These are phyloP conservation scores for Sclerotinia trifoliorum DNA, from an alignment of 2,329 filamentous ascomycete genomes.

Conservation along the genomic window DNA sequence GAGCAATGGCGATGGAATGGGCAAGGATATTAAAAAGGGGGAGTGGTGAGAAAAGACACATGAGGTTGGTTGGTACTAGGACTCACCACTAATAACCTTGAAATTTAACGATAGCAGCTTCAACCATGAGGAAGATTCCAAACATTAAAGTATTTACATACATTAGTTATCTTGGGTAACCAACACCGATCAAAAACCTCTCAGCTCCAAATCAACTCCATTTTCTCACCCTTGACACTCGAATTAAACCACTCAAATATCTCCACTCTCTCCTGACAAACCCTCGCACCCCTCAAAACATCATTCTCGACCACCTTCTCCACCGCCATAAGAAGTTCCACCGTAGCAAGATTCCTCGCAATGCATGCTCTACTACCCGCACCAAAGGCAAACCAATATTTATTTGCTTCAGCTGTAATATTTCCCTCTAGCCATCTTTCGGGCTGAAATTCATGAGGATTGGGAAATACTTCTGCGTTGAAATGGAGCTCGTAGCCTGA, in stretches of 20 bases:
- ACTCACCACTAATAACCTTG: background rate
- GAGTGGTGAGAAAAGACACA: background rate
- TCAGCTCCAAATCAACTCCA: constrained; percentile 42
- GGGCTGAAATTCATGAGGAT: constrained; percentile 46
- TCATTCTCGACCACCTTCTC: constrained; percentile 45
- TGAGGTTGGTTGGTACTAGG: background rate
- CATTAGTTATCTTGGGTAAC: too few relatives aligned
- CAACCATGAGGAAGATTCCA: background rate
- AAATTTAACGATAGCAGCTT: background rate
- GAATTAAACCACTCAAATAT: constrained; percentile 58
- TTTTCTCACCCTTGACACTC: constrained; percentile 49
- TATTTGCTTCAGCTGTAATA: constrained; percentile 43
- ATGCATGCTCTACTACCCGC: constrained; percentile 50
- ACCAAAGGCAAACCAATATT: constrained; percentile 50
- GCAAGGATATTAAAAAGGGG: background rate
- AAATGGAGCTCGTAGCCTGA: constrained; percentile 49
- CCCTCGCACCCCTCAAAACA: constrained; percentile 47
- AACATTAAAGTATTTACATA: background rate
- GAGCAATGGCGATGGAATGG: constrained; percentile 21
- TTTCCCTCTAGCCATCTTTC: constrained; percentile 48
- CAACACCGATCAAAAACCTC: background rate
- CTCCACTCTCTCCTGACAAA: constrained; percentile 45
- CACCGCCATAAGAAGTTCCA: constrained; percentile 46
- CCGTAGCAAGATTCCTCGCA: constrained; percentile 48
- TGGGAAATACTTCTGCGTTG: constrained; percentile 45